Percentiles rank a stretch among this genome's conserved stretches.
phyloP scores from a whole-genome alignment of 2,329 filamentous ascomycete species.

The Fusarium sp. region DNA sequence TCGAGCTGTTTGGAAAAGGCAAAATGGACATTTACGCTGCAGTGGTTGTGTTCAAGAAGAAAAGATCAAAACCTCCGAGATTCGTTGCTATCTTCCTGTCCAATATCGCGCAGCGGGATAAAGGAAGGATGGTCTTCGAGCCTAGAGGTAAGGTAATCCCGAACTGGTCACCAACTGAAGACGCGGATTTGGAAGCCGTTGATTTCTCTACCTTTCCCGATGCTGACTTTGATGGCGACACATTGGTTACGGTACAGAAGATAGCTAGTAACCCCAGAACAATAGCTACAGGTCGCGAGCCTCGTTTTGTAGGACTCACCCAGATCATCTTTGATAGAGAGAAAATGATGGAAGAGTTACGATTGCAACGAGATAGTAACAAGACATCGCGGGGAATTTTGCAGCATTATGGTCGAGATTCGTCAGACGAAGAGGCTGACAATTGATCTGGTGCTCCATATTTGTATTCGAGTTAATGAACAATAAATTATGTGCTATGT shows the following conservation, averaged over 20 bases:
- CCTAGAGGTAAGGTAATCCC: neutral
- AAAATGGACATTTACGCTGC: neutral
- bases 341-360: neutral
- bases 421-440: neutral
- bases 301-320: neutral
- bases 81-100: neutral
- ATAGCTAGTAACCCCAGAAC: neutral
- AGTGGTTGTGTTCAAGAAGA: neutral
- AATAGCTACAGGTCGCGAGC: rapidly evolving
- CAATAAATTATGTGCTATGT: neutral
- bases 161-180: neutral
- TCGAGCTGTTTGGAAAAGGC: no score
- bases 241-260: neutral
- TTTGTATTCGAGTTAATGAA: neutral
- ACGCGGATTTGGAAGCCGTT: neutral
- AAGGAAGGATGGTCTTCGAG: rapidly evolving
- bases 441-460: neutral
- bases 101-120: neutral
- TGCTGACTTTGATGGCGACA: neutral
- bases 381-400: neutral
- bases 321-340: neutral
- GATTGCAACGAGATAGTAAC: rapidly evolving
- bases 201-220: neutral
- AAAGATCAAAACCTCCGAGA: rapidly evolving
- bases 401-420: neutral